A percentile compares a stretch with the other conserved stretches of the same genome.
These are phyloP conservation scores for Elsinoe fawcettii DNA, from an alignment of 2,329 filamentous ascomycete species.

Conservation along the genomic window DNA sequence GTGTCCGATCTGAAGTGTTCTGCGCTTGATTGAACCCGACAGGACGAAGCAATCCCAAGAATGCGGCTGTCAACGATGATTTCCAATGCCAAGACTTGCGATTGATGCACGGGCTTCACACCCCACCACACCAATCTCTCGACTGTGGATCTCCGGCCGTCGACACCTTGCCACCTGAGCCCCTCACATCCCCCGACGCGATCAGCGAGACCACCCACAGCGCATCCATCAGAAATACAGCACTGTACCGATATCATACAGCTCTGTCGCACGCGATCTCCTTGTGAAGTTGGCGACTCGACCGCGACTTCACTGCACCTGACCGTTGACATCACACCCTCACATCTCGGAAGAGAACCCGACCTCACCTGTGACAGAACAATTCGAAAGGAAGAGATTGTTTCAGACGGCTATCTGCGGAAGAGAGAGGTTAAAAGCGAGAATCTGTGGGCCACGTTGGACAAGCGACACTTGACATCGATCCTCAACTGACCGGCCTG, in stretches of 20 bases:
- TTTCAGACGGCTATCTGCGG: neutral
- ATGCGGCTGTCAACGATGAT: neutral
- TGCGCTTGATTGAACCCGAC: no score
- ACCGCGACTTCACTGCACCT: neutral
- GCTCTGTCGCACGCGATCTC: neutral
- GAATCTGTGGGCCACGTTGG: neutral
- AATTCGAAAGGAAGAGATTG: neutral
- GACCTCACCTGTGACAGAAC: neutral
- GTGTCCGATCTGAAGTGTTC: no score
- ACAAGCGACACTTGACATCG: neutral
- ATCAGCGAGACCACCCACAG: neutral
- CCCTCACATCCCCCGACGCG: neutral
- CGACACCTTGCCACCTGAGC: neutral
- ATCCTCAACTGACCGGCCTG: neutral
- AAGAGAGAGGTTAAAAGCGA: neutral
- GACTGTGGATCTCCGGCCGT: neutral
- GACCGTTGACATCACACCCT: constrained; percentile 8
- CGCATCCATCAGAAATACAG: neutral
- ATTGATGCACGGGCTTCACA: neutral
- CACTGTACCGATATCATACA: neutral
- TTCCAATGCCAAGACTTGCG: neutral
- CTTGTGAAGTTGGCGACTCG: neutral
- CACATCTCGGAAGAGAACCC: neutral
- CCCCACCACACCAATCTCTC: constrained; percentile 2
- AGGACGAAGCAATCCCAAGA: neutral